Evolutionary conservation across 1,284 basidiomycete species (phyloP).

Genomic region (Cutaneotrichosporon sp.): DNA sequence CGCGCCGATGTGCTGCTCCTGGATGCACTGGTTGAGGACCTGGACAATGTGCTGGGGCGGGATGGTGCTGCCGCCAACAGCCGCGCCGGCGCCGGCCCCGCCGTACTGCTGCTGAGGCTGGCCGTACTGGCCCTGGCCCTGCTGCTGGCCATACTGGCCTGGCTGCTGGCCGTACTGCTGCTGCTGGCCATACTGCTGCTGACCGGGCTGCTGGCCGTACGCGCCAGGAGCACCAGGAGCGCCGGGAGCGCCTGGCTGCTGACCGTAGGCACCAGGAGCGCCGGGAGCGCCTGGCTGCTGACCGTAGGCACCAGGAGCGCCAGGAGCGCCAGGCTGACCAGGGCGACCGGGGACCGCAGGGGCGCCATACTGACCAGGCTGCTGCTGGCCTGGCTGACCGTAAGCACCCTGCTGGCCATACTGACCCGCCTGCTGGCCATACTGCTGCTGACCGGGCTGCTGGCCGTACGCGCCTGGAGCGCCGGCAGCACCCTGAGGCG

Average conservation of each 20-base stretch:
- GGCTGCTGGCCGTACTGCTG: slow-evolving; percentile 22
- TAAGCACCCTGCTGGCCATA: slow-evolving; percentile 33
- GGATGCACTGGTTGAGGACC: slow-evolving; percentile 48
- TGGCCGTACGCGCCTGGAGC: slow-evolving; percentile 20
- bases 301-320: slow-evolving; percentile 18
- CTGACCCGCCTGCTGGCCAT: slow-evolving; percentile 13
- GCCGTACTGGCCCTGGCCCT: slow-evolving; percentile 29
- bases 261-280: slow-evolving; percentile 27
- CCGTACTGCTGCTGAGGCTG: slow-evolving; percentile 26
- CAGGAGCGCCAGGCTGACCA: slow-evolving; percentile 4
- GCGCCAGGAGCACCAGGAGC: slow-evolving; percentile 20
- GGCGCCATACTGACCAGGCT: slow-evolving; percentile 28
- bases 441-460: slow-evolving; percentile 6
- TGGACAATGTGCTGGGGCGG: slow-evolving; percentile 31
- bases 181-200: slow-evolving; percentile 10
- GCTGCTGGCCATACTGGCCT: slow-evolving; percentile 29
- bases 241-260: slow-evolving; percentile 14
- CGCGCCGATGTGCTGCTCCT: slow-evolving; percentile 54
- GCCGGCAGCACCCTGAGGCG: not conserved
- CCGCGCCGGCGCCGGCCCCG: slow-evolving; percentile 29
- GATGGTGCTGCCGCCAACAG: slow-evolving; percentile 35
- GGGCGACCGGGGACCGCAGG: not conserved
- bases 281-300: slow-evolving; percentile 15
- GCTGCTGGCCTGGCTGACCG: slow-evolving; percentile 20
- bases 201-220: slow-evolving; percentile 35